Evolutionary conservation across 1,284 basidiomycete genomes (phyloP).

Genomic region (Cutaneotrichosporon arboriforme): DNA sequence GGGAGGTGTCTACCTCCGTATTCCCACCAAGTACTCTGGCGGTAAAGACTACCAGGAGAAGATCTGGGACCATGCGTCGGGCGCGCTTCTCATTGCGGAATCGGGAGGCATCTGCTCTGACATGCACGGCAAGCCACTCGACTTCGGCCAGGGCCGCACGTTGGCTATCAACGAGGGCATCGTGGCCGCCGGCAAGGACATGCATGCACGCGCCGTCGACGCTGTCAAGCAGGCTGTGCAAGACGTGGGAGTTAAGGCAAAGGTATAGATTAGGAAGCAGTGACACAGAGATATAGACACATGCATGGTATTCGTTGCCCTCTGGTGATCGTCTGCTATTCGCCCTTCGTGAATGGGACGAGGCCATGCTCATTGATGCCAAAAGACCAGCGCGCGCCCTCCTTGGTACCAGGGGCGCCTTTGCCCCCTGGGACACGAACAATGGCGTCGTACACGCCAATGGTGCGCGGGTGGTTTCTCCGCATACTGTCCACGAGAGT

Average conservation of each 20-base stretch:
- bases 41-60: conserved; percentile 77
- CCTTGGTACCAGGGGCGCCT: conserved; percentile 16
- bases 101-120: conserved; percentile 83
- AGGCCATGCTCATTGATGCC: conserved; percentile 29
- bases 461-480: conserved; percentile 22
- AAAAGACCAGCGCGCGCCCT: conserved; percentile 28
- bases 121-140: conserved; percentile 68
- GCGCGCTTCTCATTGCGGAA: conserved; percentile 77
- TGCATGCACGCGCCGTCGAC: conserved; percentile 64
- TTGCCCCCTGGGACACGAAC: conserved; percentile 24
- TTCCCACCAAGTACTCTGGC: conserved; percentile 62
- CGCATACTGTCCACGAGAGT: conserved; percentile 35
- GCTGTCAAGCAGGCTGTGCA: conserved; percentile 66
- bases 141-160: conserved; percentile 83
- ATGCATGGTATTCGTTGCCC: not conserved
- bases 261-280: not conserved
- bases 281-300: not conserved
- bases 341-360: conserved; percentile 14
- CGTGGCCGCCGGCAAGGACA: conserved; percentile 64
- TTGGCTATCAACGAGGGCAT: conserved; percentile 83
- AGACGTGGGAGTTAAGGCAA: conserved; percentile 37
- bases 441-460: conserved; percentile 26
- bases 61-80: conserved; percentile 95
- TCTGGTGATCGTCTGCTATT: not conserved
- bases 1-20: conserved; percentile 81